Conservation (phyloP, 2,329 filamentous ascomycete genomes). For the Diplodia sapinea region DNA sequence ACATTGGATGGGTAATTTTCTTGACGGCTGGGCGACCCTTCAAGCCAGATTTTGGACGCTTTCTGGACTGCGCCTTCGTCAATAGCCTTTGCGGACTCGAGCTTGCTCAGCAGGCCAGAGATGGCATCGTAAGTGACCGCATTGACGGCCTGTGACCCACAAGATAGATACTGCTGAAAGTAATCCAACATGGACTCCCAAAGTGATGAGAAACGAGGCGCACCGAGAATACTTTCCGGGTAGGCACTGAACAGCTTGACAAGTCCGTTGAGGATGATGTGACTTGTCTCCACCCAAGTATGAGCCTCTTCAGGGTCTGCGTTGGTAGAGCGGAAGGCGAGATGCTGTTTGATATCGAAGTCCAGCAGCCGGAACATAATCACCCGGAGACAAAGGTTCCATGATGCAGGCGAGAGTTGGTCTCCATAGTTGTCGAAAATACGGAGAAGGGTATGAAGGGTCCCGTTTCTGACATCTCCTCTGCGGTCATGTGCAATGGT, state of each 20-base stretch:
- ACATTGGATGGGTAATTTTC: conserved; percentile 7
- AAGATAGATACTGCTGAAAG: conserved; percentile 61
- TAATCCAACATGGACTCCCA: conserved; percentile 77
- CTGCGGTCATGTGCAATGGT: conserved; percentile 73
- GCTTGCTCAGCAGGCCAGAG: conserved; percentile 46
- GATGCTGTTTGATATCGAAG: conserved; percentile 57
- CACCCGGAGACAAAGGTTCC: conserved; percentile 80
- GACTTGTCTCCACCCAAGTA: conserved; percentile 50
- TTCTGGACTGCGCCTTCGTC: conserved; percentile 37
- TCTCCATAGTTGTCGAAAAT: conserved; percentile 93
- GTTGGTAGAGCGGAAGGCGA: conserved; percentile 33
- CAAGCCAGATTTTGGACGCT: conserved; percentile 25
- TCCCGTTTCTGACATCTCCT: conserved; percentile 80
- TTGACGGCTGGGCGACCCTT: background rate
- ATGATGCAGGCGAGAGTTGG: conserved; percentile 75
- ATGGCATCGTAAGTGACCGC: conserved; percentile 52
- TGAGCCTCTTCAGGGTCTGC: conserved; percentile 36
- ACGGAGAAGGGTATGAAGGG: conserved; percentile 86
- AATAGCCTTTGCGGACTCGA: conserved; percentile 37
- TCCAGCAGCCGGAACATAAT: conserved; percentile 80
- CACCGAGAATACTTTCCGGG: conserved; percentile 71
- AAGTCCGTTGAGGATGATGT: conserved; percentile 46
- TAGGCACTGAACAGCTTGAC: conserved; percentile 72
- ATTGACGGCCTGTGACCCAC: conserved; percentile 49
- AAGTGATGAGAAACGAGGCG: conserved; percentile 70